phyloP scores from a whole-genome alignment of 163 green algal species.

The Chlamydomonas reinhardtii region DNA sequence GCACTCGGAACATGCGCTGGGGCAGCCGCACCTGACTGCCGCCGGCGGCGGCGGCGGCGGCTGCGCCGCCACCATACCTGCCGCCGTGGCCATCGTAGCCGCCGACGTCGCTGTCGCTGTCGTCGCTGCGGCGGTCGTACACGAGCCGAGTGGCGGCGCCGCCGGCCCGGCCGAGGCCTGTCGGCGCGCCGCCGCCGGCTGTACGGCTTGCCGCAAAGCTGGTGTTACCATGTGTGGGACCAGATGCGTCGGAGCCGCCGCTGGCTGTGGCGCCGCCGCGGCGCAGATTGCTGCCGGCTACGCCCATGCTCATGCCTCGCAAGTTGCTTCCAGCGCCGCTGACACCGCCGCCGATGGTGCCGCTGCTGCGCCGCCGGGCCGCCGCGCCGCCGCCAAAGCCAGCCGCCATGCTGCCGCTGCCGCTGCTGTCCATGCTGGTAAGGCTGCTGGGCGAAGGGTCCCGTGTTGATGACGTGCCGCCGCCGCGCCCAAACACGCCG shows the following conservation, averaged over 20 bases:
- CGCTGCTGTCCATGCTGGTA: background rate
- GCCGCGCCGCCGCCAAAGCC: no score
- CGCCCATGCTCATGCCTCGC: no score
- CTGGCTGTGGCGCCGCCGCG: no score
- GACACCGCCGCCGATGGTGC: background rate
- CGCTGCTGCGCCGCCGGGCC: background rate
- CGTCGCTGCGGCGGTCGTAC: no score
- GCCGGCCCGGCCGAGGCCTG: no score
- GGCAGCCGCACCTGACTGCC: background rate
- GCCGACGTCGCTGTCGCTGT: background rate
- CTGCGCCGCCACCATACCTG: background rate
- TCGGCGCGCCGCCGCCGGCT: background rate
- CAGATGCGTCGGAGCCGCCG: no score
- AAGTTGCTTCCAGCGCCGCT: background rate
- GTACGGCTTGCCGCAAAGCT: no score
- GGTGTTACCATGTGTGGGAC: no score
- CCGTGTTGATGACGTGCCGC: background rate
- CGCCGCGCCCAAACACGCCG: no score
- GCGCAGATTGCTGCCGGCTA: background rate
- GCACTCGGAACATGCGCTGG: conserved; percentile 25
- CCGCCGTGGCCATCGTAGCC: background rate
- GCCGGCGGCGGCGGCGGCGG: background rate
- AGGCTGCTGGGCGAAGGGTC: background rate
- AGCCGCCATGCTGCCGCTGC: no score
- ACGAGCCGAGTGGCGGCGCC: no score